Evolutionary conservation across 2,329 filamentous ascomycete genomes (phyloP).

Genomic region (Calonectria honghensis): DNA sequence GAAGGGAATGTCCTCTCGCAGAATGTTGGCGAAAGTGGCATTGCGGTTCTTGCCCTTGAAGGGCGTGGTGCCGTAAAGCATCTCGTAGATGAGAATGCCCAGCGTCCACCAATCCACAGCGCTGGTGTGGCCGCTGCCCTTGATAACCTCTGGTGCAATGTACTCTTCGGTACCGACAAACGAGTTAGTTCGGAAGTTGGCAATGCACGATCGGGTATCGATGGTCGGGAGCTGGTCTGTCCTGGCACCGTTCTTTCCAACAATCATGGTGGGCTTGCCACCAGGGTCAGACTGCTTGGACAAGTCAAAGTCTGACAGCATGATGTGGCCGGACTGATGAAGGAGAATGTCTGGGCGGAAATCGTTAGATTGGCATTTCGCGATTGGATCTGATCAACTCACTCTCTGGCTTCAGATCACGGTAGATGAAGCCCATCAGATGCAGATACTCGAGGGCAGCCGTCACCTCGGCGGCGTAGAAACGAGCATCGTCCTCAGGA

Average conservation of each 20-base stretch:
- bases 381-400: slow-evolving; percentile 60
- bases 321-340: slow-evolving; percentile 99
- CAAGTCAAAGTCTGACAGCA: slow-evolving; percentile 99
- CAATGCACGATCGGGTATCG: slow-evolving; percentile 98
- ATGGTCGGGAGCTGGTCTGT: slow-evolving; percentile 94
- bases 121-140: slow-evolving; percentile 97
- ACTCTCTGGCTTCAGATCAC: slow-evolving; percentile 99
- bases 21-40: slow-evolving; percentile 97
- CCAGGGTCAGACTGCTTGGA: slow-evolving; percentile 98
- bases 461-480: slow-evolving; percentile 98
- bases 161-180: slow-evolving; percentile 99
- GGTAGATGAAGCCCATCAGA: slow-evolving; percentile 99
- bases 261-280: slow-evolving; percentile 98
- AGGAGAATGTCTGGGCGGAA: slow-evolving; percentile 86
- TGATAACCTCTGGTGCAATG: slow-evolving; percentile 98
- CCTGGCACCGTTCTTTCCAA: slow-evolving; percentile 91
- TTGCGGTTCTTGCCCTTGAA: slow-evolving; percentile 99
- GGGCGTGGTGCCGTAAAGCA: slow-evolving; percentile 98
- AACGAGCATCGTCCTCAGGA: slow-evolving; percentile 95
- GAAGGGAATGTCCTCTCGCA: slow-evolving; percentile 96
- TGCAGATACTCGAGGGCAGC: slow-evolving; percentile 97
- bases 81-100: slow-evolving; percentile 98
- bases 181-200: slow-evolving; percentile 97
- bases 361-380: slow-evolving; percentile 34
- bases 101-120: slow-evolving; percentile 99